Evolutionary conservation across 2,329 filamentous ascomycete genomes (phyloP).

Genomic region (Xylariomycetidae sp.): DNA sequence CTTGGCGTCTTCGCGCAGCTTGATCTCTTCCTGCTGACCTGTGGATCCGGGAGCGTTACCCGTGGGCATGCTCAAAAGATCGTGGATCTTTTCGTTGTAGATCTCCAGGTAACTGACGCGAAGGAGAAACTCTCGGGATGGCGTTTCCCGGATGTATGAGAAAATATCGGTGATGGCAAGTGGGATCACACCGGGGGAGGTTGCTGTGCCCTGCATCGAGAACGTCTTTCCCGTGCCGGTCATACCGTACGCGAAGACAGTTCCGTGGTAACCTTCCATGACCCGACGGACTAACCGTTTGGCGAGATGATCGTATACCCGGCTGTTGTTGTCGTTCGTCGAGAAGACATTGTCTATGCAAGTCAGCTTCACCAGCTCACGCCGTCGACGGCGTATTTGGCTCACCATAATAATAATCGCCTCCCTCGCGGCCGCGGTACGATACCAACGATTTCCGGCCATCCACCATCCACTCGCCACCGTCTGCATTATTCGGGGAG

Average conservation of each 20-base stretch:
- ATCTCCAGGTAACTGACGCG: slow-evolving; percentile 98
- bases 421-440: slow-evolving; percentile 82
- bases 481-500: slow-evolving; percentile 52
- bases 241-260: slow-evolving; percentile 98
- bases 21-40: slow-evolving; percentile 80
- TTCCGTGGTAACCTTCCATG: slow-evolving; percentile 98
- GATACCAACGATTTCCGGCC: slow-evolving; percentile 74
- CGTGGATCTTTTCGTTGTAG: slow-evolving; percentile 96
- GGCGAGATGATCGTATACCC: slow-evolving; percentile 89
- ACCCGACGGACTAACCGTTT: slow-evolving; percentile 92
- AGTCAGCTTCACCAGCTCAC: slow-evolving; percentile 8
- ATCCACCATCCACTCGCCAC: slow-evolving; percentile 90
- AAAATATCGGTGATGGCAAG: slow-evolving; percentile 98
- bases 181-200: slow-evolving; percentile 92
- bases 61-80: slow-evolving; percentile 73
- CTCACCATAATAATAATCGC: slow-evolving; percentile 87
- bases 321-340: slow-evolving; percentile 86
- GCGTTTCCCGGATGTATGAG: slow-evolving; percentile 96
- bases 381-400: slow-evolving; percentile 9
- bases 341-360: slow-evolving; percentile 87
- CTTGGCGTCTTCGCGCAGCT: slow-evolving; percentile 92
- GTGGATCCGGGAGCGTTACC: slow-evolving; percentile 48
- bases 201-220: slow-evolving; percentile 97
- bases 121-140: slow-evolving; percentile 85
- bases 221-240: slow-evolving; percentile 98